phyloP scores from a whole-genome alignment of 2,329 filamentous ascomycete genomes.

The Scolecobasidium constrictum region DNA sequence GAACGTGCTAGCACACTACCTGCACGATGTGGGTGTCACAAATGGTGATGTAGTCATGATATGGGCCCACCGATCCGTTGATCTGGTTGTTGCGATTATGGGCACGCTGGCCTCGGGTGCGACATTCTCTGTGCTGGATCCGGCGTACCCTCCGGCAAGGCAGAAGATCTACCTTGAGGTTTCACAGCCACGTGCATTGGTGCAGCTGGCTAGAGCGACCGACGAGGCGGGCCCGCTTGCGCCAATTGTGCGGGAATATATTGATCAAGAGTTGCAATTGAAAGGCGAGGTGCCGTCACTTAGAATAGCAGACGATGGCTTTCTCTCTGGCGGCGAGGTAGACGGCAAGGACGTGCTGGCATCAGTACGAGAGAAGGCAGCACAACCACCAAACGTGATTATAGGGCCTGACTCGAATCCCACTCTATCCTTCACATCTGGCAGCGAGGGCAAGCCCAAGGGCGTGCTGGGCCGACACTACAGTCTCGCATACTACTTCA shows the following conservation, averaged over 20 bases:
- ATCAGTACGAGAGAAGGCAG: conserved; percentile 39
- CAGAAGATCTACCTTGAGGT: conserved; percentile 80
- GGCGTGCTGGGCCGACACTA: conserved; percentile 83
- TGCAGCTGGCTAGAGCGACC: conserved; percentile 62
- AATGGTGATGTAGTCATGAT: conserved; percentile 89
- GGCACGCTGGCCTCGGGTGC: conserved; percentile 51
- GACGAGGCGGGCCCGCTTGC: conserved; percentile 55
- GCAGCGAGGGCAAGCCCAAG: conserved; percentile 71
- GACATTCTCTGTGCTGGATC: conserved; percentile 59
- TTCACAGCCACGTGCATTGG: conserved; percentile 59
- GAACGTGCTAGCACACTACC: conserved; percentile 68
- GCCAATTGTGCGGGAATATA: conserved; percentile 52
- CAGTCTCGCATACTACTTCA: conserved; percentile 74
- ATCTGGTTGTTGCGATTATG: conserved; percentile 70
- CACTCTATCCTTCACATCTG: conserved; percentile 53
- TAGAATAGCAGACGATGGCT: conserved; percentile 59
- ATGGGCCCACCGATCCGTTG: conserved; percentile 68
- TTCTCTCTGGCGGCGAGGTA: conserved; percentile 54
- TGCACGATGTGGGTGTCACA: conserved; percentile 61
- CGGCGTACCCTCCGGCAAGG: conserved; percentile 67
- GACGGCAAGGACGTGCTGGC: conserved; percentile 59
- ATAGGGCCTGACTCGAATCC: conserved; percentile 80
- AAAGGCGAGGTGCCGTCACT: conserved; percentile 67
- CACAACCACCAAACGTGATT: conserved; percentile 54
- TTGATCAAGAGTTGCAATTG: conserved; percentile 60